These are phyloP conservation scores for Ensete ventricosum DNA, from an alignment of 176 grass and related monocot species.

Conservation along the genomic window DNA sequence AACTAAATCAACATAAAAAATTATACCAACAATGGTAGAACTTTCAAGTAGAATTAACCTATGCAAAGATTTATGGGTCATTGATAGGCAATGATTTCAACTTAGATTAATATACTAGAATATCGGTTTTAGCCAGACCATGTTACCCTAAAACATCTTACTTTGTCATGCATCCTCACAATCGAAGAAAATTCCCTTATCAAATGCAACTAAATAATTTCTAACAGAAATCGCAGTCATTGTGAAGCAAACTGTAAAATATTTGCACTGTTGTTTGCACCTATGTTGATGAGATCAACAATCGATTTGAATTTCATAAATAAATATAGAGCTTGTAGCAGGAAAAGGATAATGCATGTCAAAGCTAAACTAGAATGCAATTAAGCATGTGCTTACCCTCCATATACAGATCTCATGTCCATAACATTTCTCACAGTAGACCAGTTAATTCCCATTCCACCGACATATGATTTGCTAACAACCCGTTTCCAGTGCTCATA, in stretches of 20 bases:
- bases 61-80: neutral
- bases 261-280: neutral
- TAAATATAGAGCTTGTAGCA: neutral
- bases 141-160: neutral
- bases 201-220: neutral
- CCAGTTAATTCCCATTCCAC: slow-evolving; percentile 93
- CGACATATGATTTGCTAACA: slow-evolving; percentile 75
- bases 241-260: neutral
- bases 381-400: slow-evolving; percentile 52
- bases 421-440: slow-evolving; percentile 90
- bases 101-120: neutral
- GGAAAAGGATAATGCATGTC: neutral
- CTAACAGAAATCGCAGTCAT: neutral
- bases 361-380: neutral
- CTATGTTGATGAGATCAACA: neutral
- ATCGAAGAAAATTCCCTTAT: neutral
- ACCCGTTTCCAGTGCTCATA: slow-evolving; percentile 86
- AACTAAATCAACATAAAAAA: neutral
- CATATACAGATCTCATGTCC: slow-evolving; percentile 98
- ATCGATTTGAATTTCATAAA: neutral
- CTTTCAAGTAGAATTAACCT: neutral
- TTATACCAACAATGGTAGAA: neutral
- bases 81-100: too few relatives aligned
- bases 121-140: neutral
- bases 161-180: neutral